A percentile compares a stretch with the other conserved stretches of the same genome.
Conservation (phyloP, 352 stramenopile genomes). For the Sclerospora graminicola region DNA sequence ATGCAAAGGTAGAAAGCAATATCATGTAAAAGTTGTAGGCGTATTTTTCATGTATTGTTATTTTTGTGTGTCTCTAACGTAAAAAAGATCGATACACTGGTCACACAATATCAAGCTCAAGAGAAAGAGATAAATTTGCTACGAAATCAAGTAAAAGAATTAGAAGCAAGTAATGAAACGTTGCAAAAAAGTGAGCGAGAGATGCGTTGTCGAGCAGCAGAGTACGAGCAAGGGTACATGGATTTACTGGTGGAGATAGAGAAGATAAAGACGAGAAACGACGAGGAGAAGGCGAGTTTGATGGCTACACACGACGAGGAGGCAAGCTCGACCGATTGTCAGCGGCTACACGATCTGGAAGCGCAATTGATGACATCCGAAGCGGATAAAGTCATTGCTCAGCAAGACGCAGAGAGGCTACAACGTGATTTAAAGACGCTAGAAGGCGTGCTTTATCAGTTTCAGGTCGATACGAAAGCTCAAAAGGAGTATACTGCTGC, state of each 20-base stretch:
- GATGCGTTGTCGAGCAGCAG: conserved; percentile 25
- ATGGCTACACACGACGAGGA: conserved; percentile 31
- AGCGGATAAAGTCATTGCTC: conserved; percentile 47
- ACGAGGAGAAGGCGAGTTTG: conserved; percentile 42
- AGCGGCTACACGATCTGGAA: conserved; percentile 56
- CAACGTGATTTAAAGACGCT: conserved; percentile 43
- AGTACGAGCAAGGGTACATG: conserved; percentile 69
- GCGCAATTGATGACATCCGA: conserved; percentile 37
- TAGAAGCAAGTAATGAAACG: conserved; percentile 22
- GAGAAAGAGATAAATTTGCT: conserved; percentile 26
- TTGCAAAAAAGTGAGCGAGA: conserved; percentile 34
- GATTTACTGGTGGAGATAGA: conserved; percentile 40
- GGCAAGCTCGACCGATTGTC: conserved; percentile 35
- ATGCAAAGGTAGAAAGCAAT: conserved; percentile 28
- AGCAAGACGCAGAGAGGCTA: conserved; percentile 46
- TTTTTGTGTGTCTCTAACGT: conserved; percentile 2
- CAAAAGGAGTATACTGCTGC: conserved; percentile 34
- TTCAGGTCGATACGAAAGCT: conserved; percentile 44
- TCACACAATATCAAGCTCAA: conserved; percentile 24
- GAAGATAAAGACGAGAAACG: conserved; percentile 29
- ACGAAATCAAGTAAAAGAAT: conserved; percentile 19
- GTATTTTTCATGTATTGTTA: too few species aligned
- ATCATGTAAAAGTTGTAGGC: too few species aligned
- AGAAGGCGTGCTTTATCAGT: conserved; percentile 53
- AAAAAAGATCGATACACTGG: conserved; percentile 30